Evolutionary conservation across 768 basidiomycete species (phyloP), one percentile per base, ranked within the genome.

Genomic region (Kwoniella europaea): DNA sequence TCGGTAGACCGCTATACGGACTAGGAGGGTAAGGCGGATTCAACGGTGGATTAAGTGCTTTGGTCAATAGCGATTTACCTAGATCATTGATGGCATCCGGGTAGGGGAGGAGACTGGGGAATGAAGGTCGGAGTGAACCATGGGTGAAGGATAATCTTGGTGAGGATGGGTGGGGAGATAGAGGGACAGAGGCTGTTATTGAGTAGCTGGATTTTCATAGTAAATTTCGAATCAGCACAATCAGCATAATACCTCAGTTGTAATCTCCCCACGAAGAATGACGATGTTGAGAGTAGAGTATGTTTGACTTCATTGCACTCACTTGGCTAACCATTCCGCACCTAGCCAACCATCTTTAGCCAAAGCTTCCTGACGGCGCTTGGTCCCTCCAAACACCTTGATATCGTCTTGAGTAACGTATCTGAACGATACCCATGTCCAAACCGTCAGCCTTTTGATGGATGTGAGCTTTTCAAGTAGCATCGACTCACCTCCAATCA

Each of bases 391-490:
- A 74, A 93, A 95, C 1, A 92, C 94, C 63, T 88, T 86, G 60
- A 96, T 89, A 78, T 97, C 95, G 29, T 88, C 86, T 10, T 89
- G 87, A 76, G 89, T 91, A 29, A 96, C 94, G 74, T 94, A 97
- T 87, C 93, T 92, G 41, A 58, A 69, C 2, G 53, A 42, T 56
- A 72, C 67, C 35, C 7, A 13, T 43, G 62, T 10, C 42, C 12
- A 15, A 24, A 24, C 24, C 24, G 24, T 24, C 24, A 24, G 24
- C 24, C 24, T 24, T 24, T 24, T 24, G 24, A 24, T 24, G 24
- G 24, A 24, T 24, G 24, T 24, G 24, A 24, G 24, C 24, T 24
- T 24, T 24, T 24, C 24, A 24, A 24, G 24, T 24, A 24, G 24
- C 24, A 24, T 24, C 44, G 56, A 72, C 82, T 77, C 81, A 91